These are phyloP conservation scores for Penicillium psychrosexuale DNA, from an alignment of 2,329 filamentous ascomycete species.

Conservation along the genomic window DNA sequence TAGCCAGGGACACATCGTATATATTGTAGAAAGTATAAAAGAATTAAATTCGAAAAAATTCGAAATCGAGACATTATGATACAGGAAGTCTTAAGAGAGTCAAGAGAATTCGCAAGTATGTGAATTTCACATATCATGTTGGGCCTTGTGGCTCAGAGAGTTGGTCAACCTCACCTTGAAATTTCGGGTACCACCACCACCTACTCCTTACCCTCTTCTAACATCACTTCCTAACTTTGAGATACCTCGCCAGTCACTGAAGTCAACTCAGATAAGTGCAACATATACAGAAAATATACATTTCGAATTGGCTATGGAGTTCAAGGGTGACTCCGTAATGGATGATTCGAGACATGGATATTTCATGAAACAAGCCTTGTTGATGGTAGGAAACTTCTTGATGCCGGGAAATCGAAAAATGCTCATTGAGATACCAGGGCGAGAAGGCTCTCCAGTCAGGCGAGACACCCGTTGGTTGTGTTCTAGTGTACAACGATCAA, in stretches of 20 bases:
- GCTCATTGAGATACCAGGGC: slow-evolving; percentile 54
- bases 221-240: not conserved
- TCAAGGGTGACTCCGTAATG: slow-evolving; percentile 4
- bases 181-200: not conserved
- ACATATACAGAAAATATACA: not conserved
- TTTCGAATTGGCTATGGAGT: not conserved
- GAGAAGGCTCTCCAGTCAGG: slow-evolving; percentile 78
- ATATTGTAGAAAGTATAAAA: not conserved
- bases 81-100: not conserved
- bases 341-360: slow-evolving; percentile 45
- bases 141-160: not conserved
- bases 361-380: slow-evolving; percentile 82
- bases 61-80: not conserved
- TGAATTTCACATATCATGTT: not conserved
- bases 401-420: not conserved
- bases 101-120: too few relatives aligned
- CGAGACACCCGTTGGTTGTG: slow-evolving; percentile 95
- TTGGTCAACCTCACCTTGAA: slow-evolving; percentile 1
- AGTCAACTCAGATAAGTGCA: not conserved
- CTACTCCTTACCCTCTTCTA: not conserved
- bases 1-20: too few relatives aligned
- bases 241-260: not conserved
- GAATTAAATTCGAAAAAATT: not conserved
- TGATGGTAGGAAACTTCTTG: slow-evolving; percentile 62
- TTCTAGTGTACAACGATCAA: slow-evolving; percentile 75